A percentile compares a stretch with the other conserved stretches of the same genome.
phyloP scores from a whole-genome alignment of 306 rosid genomes.

The Notholithocarpus densiflorus region DNA sequence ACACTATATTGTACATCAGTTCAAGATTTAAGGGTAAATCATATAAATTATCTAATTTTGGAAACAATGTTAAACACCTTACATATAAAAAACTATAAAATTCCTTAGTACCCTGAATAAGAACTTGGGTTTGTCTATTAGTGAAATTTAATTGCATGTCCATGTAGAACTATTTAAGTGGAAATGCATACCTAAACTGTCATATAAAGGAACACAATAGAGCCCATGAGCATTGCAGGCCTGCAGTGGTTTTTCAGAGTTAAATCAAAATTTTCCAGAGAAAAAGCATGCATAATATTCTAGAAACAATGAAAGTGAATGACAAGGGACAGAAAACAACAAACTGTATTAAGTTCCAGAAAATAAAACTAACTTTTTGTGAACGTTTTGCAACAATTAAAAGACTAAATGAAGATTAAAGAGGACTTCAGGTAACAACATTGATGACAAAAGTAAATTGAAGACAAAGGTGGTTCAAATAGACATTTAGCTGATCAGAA shows the following conservation, averaged over 20 bases:
- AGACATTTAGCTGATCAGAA: no score
- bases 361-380: neutral
- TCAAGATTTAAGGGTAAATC: slow-evolving; percentile 3
- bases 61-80: neutral
- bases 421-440: neutral
- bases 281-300: slow-evolving; percentile 7
- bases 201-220: slow-evolving; percentile 91
- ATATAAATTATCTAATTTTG: neutral
- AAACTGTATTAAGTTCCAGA: slow-evolving; percentile 1
- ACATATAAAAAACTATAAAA: neutral
- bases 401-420: neutral
- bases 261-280: slow-evolving; percentile 14
- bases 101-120: neutral
- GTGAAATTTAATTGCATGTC: slow-evolving; percentile 2
- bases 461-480: neutral
- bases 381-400: slow-evolving; percentile 4
- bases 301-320: slow-evolving; percentile 1
- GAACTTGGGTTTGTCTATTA: neutral
- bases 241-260: slow-evolving; percentile 47
- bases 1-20: neutral
- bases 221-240: slow-evolving; percentile 97
- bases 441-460: neutral
- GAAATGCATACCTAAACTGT: slow-evolving; percentile 72
- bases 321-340: slow-evolving; percentile 6
- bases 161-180: slow-evolving; percentile 13